Evolutionary conservation across 2,329 filamentous ascomycete genomes (phyloP), one percentile per base, ranked within the genome.

Genomic region (Phialocephala subalpina): DNA sequence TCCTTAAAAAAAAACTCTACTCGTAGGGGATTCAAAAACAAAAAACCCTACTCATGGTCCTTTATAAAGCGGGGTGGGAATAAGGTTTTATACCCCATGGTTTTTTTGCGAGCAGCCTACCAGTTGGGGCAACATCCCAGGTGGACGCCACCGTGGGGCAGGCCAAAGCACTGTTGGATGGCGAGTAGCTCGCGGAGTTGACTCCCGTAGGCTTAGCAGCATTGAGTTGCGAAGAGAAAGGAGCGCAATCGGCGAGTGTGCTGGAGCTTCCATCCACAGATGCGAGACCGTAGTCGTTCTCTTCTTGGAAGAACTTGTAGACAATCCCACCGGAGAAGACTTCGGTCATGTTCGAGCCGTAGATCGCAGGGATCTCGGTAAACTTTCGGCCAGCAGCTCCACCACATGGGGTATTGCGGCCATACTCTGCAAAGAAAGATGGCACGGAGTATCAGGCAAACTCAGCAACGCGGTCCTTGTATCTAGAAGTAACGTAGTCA

Each of bases 351-450:
- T 93, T 76, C 66, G 84, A 78, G 57, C 90, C 88, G 82, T 92
- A 99, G 7, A 99, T 87, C 64, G 91, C 90, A 49, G 81, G 84
- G 57, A 97, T 94, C 79, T 99, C 96, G 68, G 91, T 87, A 82
- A 97, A 99, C 67, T 86, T 86, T 80, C 96, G 92, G 14, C 62
- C 62, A 40, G 69, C 72, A 45, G 72, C 68, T 67, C 86, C 86
- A 65, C 78, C 76, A 36, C 57, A 63, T 52, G 78, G 76, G 80
- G 84, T 84, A 82, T 97, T 97, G 89, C 95, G 98, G 73, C 95
- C 95, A 77, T 99, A 99, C 82, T 99, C 95, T 70, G 96, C 95
- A 78, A 98, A 97, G 90, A 99, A 98, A 75, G 94, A 92, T 52
- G 95, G 95, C 3, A 98, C 92, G 7, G 92, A 92, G 86, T 96